phyloP scores from a whole-genome alignment of 1,284 basidiomycete genomes.

The Cryptococcus sp. region DNA sequence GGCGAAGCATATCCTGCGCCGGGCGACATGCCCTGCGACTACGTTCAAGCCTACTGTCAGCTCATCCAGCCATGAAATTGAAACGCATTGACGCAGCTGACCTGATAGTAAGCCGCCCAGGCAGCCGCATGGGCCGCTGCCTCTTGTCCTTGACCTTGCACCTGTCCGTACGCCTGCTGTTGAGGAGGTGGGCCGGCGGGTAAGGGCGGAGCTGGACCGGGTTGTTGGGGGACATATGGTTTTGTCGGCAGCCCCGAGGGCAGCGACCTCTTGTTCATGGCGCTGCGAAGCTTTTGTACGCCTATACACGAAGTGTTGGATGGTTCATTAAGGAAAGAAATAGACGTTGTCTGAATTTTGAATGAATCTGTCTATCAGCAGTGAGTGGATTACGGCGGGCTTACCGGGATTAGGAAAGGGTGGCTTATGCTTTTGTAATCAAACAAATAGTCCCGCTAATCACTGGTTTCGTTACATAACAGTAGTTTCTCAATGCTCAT shows the following conservation, averaged over 20 bases:
- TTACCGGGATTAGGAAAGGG: too few relatives aligned
- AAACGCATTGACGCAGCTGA: constrained; percentile 12
- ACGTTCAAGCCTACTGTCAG: constrained; percentile 1
- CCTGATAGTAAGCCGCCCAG: constrained; percentile 53
- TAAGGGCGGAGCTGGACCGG: constrained; percentile 56
- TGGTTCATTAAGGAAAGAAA: constrained; percentile 5
- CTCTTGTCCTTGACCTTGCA: constrained; percentile 27
- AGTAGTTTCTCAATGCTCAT: too few relatives aligned
- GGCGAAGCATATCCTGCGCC: constrained; percentile 20
- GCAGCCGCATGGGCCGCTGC: constrained; percentile 45
- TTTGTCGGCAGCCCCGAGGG: constrained; percentile 34
- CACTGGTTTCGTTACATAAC: too few relatives aligned
- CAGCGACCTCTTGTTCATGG: constrained; percentile 40
- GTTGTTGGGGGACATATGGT: constrained; percentile 44
- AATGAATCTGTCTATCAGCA: too few relatives aligned
- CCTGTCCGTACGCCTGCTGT: constrained; percentile 50
- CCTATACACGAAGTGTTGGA: neutral
- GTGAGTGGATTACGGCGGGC: too few relatives aligned
- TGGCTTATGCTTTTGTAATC: too few relatives aligned
- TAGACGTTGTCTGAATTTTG: neutral
- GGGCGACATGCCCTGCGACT: constrained; percentile 34
- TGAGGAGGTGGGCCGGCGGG: constrained; percentile 52
- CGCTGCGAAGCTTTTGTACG: neutral
- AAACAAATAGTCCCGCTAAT: too few relatives aligned
- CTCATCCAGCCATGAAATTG: constrained; percentile 3